Conservation (phyloP, 2,329 filamentous ascomycete species). For the Aspergillus texensis region DNA sequence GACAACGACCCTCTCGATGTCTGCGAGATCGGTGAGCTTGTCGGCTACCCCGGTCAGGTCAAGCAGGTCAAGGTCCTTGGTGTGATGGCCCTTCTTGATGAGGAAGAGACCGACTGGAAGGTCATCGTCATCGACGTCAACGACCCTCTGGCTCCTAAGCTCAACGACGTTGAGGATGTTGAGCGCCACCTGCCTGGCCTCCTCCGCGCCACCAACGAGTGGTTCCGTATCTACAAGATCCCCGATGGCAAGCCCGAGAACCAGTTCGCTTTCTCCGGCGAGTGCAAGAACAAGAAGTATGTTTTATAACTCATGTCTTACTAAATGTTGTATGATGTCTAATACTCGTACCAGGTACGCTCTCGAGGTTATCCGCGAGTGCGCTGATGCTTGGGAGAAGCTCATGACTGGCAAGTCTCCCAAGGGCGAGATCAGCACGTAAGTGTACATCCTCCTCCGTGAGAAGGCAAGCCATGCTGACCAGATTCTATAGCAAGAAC, state of each 20-base stretch:
- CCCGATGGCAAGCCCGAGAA: conserved; percentile 99
- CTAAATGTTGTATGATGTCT: background rate
- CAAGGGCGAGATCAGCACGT: conserved; percentile 78
- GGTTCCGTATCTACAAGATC: conserved; percentile 99
- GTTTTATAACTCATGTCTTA: conserved; percentile 26
- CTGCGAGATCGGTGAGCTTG: conserved; percentile 98
- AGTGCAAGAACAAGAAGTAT: conserved; percentile 99
- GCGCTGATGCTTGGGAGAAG: conserved; percentile 94
- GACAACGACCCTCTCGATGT: conserved; percentile 99
- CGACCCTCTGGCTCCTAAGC: conserved; percentile 92
- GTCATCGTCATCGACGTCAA: conserved; percentile 99
- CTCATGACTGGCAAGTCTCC: conserved; percentile 87
- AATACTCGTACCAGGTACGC: conserved; percentile 67
- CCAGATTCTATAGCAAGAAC: conserved; percentile 67
- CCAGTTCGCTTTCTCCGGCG: conserved; percentile 99
- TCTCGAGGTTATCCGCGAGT: conserved; percentile 93
- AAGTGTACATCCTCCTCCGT: conserved; percentile 48
- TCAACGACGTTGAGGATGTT: conserved; percentile 98
- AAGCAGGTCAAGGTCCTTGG: conserved; percentile 99
- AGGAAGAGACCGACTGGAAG: conserved; percentile 99
- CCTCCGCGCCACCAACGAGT: conserved; percentile 97
- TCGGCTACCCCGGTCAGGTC: conserved; percentile 92
- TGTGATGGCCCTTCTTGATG: conserved; percentile 98
- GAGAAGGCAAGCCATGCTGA: conserved; percentile 14
- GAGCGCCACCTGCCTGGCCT: conserved; percentile 97